Evolutionary conservation across 805 yeast species (phyloP).

Genomic region (Zygoascus biomembranicola): DNA sequence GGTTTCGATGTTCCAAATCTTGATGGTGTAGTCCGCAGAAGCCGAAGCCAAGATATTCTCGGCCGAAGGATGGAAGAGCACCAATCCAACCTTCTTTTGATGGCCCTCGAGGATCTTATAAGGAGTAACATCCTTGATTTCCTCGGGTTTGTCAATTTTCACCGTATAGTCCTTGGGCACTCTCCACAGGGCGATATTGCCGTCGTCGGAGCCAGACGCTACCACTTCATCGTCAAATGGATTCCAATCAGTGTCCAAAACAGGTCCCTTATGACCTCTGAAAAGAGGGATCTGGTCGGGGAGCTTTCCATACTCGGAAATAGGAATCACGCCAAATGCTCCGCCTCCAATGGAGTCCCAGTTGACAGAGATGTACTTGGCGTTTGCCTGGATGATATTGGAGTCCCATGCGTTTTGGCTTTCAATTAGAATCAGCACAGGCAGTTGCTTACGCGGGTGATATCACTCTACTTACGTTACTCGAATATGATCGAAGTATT

Average conservation of each 20-base stretch:
- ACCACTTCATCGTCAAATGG: conserved; percentile 75
- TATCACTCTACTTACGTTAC: conserved; percentile 23
- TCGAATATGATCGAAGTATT: conserved; percentile 57
- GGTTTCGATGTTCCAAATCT: conserved; percentile 78
- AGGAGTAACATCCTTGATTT: conserved; percentile 64
- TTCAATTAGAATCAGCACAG: not conserved
- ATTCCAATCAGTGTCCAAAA: conserved; percentile 90
- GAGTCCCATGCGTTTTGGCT: conserved; percentile 97
- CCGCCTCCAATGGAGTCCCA: conserved; percentile 98
- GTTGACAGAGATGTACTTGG: conserved; percentile 75
- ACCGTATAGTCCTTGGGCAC: conserved; percentile 73
- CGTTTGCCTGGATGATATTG: conserved; percentile 76
- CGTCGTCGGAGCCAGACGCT: conserved; percentile 77
- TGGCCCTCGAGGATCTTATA: conserved; percentile 72
- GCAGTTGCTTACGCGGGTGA: not conserved
- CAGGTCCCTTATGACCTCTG: conserved; percentile 93
- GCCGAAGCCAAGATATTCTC: conserved; percentile 80
- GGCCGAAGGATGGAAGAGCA: conserved; percentile 83
- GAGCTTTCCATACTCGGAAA: conserved; percentile 77
- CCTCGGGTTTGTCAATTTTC: conserved; percentile 31
- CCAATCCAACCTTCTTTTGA: conserved; percentile 87
- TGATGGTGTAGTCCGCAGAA: conserved; percentile 84
- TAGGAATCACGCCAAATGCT: conserved; percentile 89
- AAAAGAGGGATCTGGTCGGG: conserved; percentile 91
- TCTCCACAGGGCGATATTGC: conserved; percentile 77